Base-by-base conservation (phyloP, 495 filamentous ascomycete genomes). In the Aspergillus campestris region DNA sequence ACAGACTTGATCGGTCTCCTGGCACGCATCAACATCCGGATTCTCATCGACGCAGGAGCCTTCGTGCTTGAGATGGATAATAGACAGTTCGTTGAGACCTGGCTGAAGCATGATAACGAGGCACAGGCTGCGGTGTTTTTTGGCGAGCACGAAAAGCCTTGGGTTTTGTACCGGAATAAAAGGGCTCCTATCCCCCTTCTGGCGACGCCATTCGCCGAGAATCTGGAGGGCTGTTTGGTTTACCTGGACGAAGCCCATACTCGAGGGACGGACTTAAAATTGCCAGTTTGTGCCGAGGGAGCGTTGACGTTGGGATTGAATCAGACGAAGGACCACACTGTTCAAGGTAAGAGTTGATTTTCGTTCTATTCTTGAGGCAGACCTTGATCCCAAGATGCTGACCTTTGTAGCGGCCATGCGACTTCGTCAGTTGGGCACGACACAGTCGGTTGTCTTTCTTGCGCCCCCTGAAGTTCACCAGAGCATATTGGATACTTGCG, bases 171-270 rank as follows among this genome's bases (percentile, higher is more conserved):
- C 45, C 66, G 71, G 14, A 52, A 66, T 33, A 73, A 72, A 0
- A 58, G 45, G 1, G 51, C 18, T 24, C 18, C 53, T 0, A 73
- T 79, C 28, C 62, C 69, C 0, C 65, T 88, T 2, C 57, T 73
- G 3, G 62, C 68, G 0, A 85, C 84, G 0, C 67, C 83, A 0
- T 89, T 76, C 53, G 54, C 69, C 0, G 62, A 75, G 5, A 69
- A 82, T 10, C 64, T 86, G 6, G 74, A 73, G 8, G 40, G 56
- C 0, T 88, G 82, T 52, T 58, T 89, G 0, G 77, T 89, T 0
- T 90, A 81, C 53, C 63, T 89, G 2, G 85, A 89, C 35, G 80
- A 91, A 50, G 77, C 78, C 0, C 85, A 89, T 51, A 89, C 85
- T 0, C 65, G 86, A 52, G 86, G 86, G 0, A 86, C 76, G 0